Conservation (phyloP, 495 filamentous ascomycete species). For the Hypoxylon subgilvum region DNA sequence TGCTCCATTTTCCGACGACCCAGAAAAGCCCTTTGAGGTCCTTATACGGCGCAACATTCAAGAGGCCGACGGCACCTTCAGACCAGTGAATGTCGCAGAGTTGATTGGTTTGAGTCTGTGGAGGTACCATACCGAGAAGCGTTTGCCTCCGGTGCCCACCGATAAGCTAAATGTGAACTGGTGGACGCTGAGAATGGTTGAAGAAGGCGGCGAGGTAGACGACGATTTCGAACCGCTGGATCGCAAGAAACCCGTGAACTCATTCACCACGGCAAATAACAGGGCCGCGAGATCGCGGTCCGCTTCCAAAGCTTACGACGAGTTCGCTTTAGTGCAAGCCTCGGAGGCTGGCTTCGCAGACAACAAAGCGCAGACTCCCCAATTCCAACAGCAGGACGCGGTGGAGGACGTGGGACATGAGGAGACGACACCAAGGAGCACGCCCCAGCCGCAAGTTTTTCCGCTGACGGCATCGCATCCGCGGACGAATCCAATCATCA, state of each 20-base stretch:
- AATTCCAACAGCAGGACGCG: slow-evolving; percentile 60
- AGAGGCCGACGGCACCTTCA: slow-evolving; percentile 64
- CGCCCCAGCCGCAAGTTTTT: slow-evolving; percentile 51
- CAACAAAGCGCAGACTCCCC: slow-evolving; percentile 76
- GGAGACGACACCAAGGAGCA: slow-evolving; percentile 49
- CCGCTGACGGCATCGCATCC: slow-evolving; percentile 39
- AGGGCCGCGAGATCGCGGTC: slow-evolving; percentile 69
- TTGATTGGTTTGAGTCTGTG: slow-evolving; percentile 88
- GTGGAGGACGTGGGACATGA: slow-evolving; percentile 48
- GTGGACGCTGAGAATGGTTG: slow-evolving; percentile 94
- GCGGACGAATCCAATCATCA: slow-evolving; percentile 65
- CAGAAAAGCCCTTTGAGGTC: slow-evolving; percentile 75
- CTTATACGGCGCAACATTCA: slow-evolving; percentile 78
- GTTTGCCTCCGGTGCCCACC: slow-evolving; percentile 70
- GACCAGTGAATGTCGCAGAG: slow-evolving; percentile 82
- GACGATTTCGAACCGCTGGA: slow-evolving; percentile 90
- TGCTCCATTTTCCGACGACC: slow-evolving; percentile 76
- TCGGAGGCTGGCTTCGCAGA: slow-evolving; percentile 76
- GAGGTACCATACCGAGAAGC: slow-evolving; percentile 82
- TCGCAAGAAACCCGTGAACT: slow-evolving; percentile 75
- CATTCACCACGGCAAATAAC: slow-evolving; percentile 93
- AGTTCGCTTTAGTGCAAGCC: slow-evolving; percentile 89
- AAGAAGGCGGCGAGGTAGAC: slow-evolving; percentile 85
- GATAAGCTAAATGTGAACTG: slow-evolving; percentile 83
- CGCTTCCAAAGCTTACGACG: slow-evolving; percentile 85